Base-by-base conservation (phyloP, 140 eudicot genomes). In the Flaveria floridana region DNA sequence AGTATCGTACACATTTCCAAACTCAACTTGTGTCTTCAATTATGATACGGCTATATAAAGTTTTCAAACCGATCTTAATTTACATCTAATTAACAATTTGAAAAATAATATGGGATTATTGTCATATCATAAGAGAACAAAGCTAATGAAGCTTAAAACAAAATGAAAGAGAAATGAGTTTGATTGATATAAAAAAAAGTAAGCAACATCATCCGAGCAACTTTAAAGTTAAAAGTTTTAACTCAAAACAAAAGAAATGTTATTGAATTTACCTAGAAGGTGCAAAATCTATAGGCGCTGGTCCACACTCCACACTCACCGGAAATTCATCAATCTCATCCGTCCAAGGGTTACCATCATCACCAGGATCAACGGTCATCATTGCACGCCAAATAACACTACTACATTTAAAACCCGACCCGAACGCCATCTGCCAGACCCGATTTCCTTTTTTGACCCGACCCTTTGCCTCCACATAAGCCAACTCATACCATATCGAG, bases 351-450 rank as follows among this genome's bases (percentile, higher is more conserved):
- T 85, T 85, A 59, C 12, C 14, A 4, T 82, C 76, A 6, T 78
- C 86, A 42, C 72, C 83, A 34, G 15, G 21, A 58, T 70, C 74
- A 63, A 82, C 77, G 15, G 72, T 72, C 71, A 52, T 71, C 28
- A 79, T 37, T 59, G 89, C 83, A 34, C 72, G 71, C 85, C 87
- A 85, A 46, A 85, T 74, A 10, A 50, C 73, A 34, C 85, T 82
- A 23, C 47, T 85, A 39, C 89, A 77, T 74, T 83, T 85, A 42
- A 85, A 82, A 56, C 89, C 89, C 28, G 87, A 80, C 14, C 89
- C 87, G 64, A 85, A 85, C 20, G 87, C 81, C 6, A 85, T 68
- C 58, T 85, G 89, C 89, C 87, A 85, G 37, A 83, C 76, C 28
- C 62, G 63, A 39, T 86, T 73, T 9, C 89, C 89, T 58, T 78